Evolutionary conservation across 2,329 filamentous ascomycete genomes (phyloP).

Genomic region (Esteya vermicola): DNA sequence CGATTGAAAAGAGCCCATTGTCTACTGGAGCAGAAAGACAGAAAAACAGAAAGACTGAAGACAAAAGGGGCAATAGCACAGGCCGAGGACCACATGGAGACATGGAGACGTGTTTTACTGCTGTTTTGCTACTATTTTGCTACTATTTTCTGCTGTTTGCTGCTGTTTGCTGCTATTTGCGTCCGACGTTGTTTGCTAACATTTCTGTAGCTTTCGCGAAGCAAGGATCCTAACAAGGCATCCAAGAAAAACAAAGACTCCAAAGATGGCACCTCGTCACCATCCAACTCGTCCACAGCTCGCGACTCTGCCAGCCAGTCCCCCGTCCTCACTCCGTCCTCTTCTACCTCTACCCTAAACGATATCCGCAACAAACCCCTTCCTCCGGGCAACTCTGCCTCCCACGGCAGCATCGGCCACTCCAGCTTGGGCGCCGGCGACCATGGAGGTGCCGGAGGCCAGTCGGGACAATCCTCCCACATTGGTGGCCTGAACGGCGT

Average conservation of each 20-base stretch:
- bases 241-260: conserved; percentile 60
- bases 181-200: not conserved
- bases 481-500: conserved; percentile 16
- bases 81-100: too few species aligned
- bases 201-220: conserved; percentile 66
- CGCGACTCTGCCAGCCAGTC: conserved; percentile 43
- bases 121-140: conserved; percentile 1
- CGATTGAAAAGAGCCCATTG: too few species aligned
- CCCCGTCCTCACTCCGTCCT: conserved; percentile 63
- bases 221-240: conserved; percentile 76
- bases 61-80: too few species aligned
- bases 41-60: too few species aligned
- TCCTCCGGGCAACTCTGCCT: conserved; percentile 37
- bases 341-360: conserved; percentile 75
- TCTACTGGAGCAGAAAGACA: too few species aligned
- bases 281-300: conserved; percentile 43
- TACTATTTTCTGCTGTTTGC: not conserved
- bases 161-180: too few species aligned
- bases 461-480: conserved; percentile 23
- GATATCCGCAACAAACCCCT: conserved; percentile 75
- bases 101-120: not conserved
- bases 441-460: conserved; percentile 6
- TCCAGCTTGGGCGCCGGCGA: conserved; percentile 8
- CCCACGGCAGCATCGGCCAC: conserved; percentile 28
- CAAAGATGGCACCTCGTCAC: conserved; percentile 68